phyloP scores from a whole-genome alignment of 2,329 filamentous ascomycete genomes.

The Orbilia brochopaga region DNA sequence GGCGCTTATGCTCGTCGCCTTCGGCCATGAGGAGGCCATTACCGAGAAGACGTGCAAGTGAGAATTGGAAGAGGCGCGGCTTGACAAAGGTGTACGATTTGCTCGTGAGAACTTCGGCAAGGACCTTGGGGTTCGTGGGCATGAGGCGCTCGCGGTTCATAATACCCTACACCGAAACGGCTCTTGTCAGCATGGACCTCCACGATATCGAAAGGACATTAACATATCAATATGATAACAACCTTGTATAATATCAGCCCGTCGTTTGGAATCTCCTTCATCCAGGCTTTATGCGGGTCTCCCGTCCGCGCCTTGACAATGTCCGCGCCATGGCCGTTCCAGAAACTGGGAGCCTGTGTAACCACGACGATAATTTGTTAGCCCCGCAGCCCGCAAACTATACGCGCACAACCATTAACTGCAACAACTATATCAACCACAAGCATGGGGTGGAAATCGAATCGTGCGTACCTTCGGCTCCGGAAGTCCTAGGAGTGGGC shows the following conservation, averaged over 20 bases:
- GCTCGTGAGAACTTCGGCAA: constrained; percentile 73
- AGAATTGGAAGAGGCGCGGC: constrained; percentile 63
- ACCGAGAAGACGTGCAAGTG: constrained; percentile 70
- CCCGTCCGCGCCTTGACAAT: constrained; percentile 42
- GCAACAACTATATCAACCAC: neutral
- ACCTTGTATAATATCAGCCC: constrained; percentile 71
- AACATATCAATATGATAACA: neutral
- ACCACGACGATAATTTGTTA: neutral
- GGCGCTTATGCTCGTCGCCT: constrained; percentile 82
- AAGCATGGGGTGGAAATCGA: neutral
- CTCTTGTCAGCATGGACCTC: neutral
- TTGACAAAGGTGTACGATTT: constrained; percentile 75
- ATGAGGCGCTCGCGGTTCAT: constrained; percentile 70
- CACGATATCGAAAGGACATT: neutral
- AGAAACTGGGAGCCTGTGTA: constrained; percentile 32
- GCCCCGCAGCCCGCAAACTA: neutral
- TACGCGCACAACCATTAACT: neutral
- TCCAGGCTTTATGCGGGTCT: constrained; percentile 59
- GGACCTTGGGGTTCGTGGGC: constrained; percentile 67
- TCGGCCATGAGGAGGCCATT: constrained; percentile 75
- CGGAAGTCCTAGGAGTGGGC: constrained; percentile 28
- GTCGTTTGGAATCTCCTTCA: constrained; percentile 68
- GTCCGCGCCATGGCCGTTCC: constrained; percentile 35
- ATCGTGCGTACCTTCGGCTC: constrained; percentile 37
- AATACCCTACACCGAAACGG: constrained; percentile 58